These are phyloP conservation scores for Malus domestica DNA, from an alignment of 306 rosid genomes.

Conservation along the genomic window DNA sequence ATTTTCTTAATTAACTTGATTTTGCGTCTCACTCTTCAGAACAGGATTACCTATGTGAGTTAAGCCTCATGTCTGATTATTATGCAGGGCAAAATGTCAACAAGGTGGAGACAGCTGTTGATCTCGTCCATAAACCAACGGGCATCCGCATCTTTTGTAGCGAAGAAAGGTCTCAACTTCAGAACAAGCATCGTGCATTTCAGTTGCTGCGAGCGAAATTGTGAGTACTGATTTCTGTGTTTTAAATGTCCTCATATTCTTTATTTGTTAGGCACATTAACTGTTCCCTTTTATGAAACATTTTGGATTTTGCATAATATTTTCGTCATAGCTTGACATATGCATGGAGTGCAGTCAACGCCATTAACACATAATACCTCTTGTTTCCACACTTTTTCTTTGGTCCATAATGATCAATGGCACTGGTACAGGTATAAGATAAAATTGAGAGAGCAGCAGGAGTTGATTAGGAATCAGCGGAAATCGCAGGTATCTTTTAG, in stretches of 20 bases:
- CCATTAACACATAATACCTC: background rate
- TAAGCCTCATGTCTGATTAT: conserved; percentile 19
- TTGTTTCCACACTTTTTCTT: background rate
- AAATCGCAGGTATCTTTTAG: conserved; percentile 56
- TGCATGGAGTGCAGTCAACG: no score
- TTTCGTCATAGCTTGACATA: background rate
- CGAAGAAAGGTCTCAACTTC: conserved; percentile 90
- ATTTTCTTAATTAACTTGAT: conserved; percentile 11
- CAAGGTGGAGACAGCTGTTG: conserved; percentile 97
- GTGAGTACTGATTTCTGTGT: conserved; percentile 37
- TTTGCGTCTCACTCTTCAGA: conserved; percentile 8
- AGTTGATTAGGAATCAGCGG: conserved; percentile 67
- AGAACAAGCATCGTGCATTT: conserved; percentile 79
- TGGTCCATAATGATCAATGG: conserved; percentile 15
- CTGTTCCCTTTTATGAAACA: background rate
- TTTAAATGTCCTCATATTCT: background rate
- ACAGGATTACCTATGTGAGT: conserved; percentile 6
- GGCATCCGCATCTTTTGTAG: conserved; percentile 98
- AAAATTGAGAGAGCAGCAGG: conserved; percentile 90
- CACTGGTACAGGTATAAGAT: conserved; percentile 70
- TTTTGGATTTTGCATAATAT: background rate
- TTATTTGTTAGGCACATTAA: background rate
- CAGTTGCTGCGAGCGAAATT: conserved; percentile 94
- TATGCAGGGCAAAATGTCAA: conserved; percentile 96
- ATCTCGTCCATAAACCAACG: conserved; percentile 92